Evolutionary conservation across 2,329 filamentous ascomycete species (phyloP), one percentile per base, ranked within the genome.

Genomic region (Rhynchosporium agropyri): DNA sequence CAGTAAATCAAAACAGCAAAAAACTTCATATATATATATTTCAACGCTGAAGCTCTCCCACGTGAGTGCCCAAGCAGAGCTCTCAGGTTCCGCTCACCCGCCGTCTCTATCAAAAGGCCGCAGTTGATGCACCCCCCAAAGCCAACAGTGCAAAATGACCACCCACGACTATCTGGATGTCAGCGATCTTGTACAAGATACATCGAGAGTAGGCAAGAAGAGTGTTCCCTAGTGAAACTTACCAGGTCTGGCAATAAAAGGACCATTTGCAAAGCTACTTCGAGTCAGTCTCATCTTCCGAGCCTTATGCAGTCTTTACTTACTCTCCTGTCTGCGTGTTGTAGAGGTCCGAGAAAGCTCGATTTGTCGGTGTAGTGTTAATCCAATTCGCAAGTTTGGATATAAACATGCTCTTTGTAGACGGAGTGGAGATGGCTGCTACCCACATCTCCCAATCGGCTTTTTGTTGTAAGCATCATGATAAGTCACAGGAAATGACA

Each of bases 381-480:
- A 96, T 81, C 90, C 91, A 96, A 61, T 77, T 79, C 1, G 89
- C 89, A 42, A 94, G 83, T 48, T 84, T 83, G 60, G 85, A 79
- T 61, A 94, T 80, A 70, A 96, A 90, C 74, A 87, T 81, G 8
- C 80, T 76, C 58, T 86, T 82, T 0, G 89, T 89, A 38, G 80
- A 76, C 53, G 80, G 75, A 51, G 82, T 83, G 0, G 90, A 83
- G 8, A 93, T 88, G 10, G 91, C 89, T n/a, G 92, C 92, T 4
- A 86, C 84, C 78, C 92, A 93, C 66, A 95, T 86, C 74, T 93
- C 86, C 92, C 92, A 96, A 79, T 96, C 92, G 0, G 69, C 67
- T 69, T 12, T 7, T 59, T 2, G 40, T 10, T 40, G 33, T 63
- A 45, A 58, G 38, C 31, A 31, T n/a, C 15, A 15, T 20, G 6